Percentiles rank a stretch among this genome's conserved stretches.
These are phyloP conservation scores for Phytopythium chamaehyphon DNA, from an alignment of 352 stramenopile species.

Conservation along the genomic window DNA sequence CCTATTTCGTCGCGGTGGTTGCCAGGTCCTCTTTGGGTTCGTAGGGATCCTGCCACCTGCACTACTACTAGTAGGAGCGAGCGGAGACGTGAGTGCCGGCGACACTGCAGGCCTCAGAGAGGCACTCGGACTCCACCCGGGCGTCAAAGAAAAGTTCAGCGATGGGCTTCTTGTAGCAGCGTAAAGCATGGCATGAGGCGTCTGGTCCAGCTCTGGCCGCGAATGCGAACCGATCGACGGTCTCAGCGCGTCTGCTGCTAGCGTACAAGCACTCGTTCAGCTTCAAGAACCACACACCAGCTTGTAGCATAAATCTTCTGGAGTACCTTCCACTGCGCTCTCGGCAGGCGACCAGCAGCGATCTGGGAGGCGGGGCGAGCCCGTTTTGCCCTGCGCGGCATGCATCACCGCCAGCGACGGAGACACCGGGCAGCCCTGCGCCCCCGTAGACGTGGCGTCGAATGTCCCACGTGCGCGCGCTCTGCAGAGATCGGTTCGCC, in stretches of 20 bases:
- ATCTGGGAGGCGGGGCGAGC: constrained; percentile 1
- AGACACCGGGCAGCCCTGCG: constrained; percentile 2
- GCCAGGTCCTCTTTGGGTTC: constrained; percentile 37
- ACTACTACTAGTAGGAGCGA: background rate
- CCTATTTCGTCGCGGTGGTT: constrained; percentile 45
- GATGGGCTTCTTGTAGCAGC: constrained; percentile 1
- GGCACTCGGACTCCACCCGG: background rate
- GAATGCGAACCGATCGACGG: background rate
- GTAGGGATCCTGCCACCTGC: constrained; percentile 17
- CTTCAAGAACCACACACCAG: too few species aligned
- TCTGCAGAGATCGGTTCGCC: constrained; percentile 15
- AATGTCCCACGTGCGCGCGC: constrained; percentile 1
- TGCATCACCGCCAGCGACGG: constrained; percentile 4
- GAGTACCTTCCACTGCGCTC: background rate
- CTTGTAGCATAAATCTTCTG: too few species aligned
- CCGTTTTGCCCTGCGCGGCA: constrained; percentile 2
- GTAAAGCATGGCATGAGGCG: too few species aligned
- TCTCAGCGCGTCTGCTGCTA: too few species aligned
- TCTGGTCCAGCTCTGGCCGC: constrained; percentile 1
- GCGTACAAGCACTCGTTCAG: too few species aligned
- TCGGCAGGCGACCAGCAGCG: constrained; percentile 4
- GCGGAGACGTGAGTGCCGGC: background rate
- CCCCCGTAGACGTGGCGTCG: background rate
- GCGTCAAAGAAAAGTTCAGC: background rate
- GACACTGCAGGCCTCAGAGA: background rate